phyloP scores from a whole-genome alignment of 2,329 filamentous ascomycete species.

The Lasiodiplodia theobromae region DNA sequence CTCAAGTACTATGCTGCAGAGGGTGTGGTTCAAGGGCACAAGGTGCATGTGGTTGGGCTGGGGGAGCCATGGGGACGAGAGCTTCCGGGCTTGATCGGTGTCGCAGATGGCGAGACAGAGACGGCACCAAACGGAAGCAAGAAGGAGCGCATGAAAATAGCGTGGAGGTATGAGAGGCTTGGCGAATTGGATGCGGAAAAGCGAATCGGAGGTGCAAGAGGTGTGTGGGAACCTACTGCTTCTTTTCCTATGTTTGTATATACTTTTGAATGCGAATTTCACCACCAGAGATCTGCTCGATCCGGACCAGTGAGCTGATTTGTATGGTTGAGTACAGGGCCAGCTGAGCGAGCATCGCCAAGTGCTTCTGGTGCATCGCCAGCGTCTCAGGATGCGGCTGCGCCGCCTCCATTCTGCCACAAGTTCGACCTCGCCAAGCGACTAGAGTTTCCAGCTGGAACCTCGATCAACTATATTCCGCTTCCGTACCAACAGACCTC shows the following conservation, averaged over 20 bases:
- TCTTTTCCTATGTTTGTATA: slow-evolving; percentile 27
- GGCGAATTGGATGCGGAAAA: slow-evolving; percentile 70
- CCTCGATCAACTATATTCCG: slow-evolving; percentile 55
- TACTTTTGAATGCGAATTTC: slow-evolving; percentile 26
- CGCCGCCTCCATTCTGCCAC: slow-evolving; percentile 54
- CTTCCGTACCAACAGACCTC: slow-evolving; percentile 64
- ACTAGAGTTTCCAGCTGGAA: slow-evolving; percentile 50
- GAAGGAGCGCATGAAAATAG: slow-evolving; percentile 93
- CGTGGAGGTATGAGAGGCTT: slow-evolving; percentile 92
- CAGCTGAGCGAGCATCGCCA: slow-evolving; percentile 20
- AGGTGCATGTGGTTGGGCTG: slow-evolving; percentile 83
- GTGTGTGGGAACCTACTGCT: slow-evolving; percentile 54
- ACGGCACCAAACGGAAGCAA: slow-evolving; percentile 50
- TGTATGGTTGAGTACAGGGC: slow-evolving; percentile 12
- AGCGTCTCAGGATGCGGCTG: slow-evolving; percentile 33
- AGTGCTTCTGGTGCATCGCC: slow-evolving; percentile 4
- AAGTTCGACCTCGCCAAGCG: slow-evolving; percentile 61
- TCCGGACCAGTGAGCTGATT: slow-evolving; percentile 32
- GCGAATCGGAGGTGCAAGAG: slow-evolving; percentile 59
- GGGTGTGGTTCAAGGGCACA: slow-evolving; percentile 88
- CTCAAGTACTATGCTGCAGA: slow-evolving; percentile 91
- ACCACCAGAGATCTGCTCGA: background rate
- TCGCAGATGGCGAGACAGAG: slow-evolving; percentile 46
- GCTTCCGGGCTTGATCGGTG: slow-evolving; percentile 74
- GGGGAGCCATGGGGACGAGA: slow-evolving; percentile 82